phyloP scores from a whole-genome alignment of 2,329 filamentous ascomycete species.

The Cercospora brassicicola region DNA sequence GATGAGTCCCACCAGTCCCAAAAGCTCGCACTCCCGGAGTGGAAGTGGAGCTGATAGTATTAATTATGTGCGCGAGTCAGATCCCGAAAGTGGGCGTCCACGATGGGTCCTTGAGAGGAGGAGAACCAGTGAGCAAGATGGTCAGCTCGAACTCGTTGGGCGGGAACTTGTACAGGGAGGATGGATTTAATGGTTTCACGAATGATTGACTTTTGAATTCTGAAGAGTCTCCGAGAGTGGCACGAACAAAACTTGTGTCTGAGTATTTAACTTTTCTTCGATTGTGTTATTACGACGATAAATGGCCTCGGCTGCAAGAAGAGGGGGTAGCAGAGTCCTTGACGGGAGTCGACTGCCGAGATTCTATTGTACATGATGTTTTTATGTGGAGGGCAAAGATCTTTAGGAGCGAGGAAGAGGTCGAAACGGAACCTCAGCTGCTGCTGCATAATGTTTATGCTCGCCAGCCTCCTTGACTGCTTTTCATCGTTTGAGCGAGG shows the following conservation, averaged over 20 bases:
- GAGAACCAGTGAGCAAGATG: constrained; percentile 61
- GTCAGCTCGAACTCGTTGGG: constrained; percentile 64
- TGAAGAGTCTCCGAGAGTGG: neutral
- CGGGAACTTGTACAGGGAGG: constrained; percentile 63
- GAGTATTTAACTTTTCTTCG: neutral
- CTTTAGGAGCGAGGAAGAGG: neutral
- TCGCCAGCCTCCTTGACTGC: neutral
- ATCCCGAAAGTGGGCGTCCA: constrained; percentile 58
- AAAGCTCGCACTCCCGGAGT: constrained; percentile 36
- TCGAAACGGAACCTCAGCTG: neutral
- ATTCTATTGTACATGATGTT: neutral
- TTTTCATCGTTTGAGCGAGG: neutral
- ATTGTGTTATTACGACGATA: neutral
- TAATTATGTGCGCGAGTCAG: constrained; percentile 63
- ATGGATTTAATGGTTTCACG: constrained; percentile 38
- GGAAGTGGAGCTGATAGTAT: constrained; percentile 65
- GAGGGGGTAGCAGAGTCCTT: neutral
- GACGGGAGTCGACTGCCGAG: neutral
- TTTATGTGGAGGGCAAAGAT: neutral
- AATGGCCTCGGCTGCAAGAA: neutral
- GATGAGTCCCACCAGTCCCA: constrained; percentile 15
- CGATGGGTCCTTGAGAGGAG: constrained; percentile 71
- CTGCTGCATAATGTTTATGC: neutral
- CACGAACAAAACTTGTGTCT: neutral
- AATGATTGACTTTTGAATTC: neutral